phyloP scores from a whole-genome alignment of 2,329 filamentous ascomycete genomes.

The Alternaria brassicicola region DNA sequence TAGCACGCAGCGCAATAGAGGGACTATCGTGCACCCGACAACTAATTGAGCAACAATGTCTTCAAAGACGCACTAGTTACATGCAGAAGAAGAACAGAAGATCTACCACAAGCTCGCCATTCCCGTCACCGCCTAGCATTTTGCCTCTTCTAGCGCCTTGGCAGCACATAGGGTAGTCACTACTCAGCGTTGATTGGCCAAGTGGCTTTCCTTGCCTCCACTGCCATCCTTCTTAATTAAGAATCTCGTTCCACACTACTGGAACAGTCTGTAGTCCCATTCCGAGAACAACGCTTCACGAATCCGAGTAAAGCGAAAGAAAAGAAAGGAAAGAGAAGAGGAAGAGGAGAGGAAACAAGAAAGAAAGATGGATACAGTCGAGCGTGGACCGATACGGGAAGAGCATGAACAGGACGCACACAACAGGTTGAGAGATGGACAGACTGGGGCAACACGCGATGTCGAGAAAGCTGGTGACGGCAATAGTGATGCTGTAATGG shows the following conservation, averaged over 20 bases:
- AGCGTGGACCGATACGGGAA: slow-evolving; percentile 15
- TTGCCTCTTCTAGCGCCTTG: neutral
- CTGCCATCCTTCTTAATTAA: too few species aligned
- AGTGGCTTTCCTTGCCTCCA: neutral
- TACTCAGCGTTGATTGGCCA: neutral
- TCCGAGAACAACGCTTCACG: too few species aligned
- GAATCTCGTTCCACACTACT: neutral
- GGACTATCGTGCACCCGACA: too few species aligned
- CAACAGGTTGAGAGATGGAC: neutral
- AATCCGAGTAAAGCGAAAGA: neutral
- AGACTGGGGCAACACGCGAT: slow-evolving; percentile 4
- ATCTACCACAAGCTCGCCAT: neutral
- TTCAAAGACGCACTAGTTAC: too few species aligned
- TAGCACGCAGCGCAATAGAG: too few species aligned
- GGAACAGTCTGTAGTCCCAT: too few species aligned
- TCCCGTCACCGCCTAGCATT: neutral
- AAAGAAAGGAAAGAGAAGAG: neutral
- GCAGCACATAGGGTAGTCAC: neutral
- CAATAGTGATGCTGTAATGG: neutral
- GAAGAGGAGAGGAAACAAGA: neutral
- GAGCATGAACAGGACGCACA: neutral
- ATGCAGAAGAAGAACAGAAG: neutral
- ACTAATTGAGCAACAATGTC: too few species aligned
- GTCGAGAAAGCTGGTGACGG: slow-evolving; percentile 13
- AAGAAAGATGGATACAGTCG: slow-evolving; percentile 23